These are phyloP conservation scores for Adansonia digitata DNA, from an alignment of 345 rosid genomes.

Conservation along the genomic window DNA sequence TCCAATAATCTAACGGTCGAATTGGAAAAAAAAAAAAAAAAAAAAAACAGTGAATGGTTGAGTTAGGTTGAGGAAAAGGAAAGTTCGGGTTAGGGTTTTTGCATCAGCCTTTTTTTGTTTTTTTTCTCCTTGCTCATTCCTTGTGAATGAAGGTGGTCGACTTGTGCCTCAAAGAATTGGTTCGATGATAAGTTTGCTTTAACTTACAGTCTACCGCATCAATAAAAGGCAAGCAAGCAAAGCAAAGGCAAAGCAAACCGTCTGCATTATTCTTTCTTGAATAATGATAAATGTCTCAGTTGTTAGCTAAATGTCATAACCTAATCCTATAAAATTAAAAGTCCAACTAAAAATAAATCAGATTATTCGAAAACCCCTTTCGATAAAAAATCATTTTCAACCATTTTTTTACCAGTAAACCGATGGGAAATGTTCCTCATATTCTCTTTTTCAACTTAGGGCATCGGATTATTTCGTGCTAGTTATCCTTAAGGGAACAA, in stretches of 20 bases:
- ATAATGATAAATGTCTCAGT: background rate
- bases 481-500: background rate
- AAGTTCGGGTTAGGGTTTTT: slow-evolving; percentile 29
- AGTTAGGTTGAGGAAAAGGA: slow-evolving; percentile 47
- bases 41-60: slow-evolving; percentile 34
- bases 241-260: background rate
- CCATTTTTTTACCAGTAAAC: background rate
- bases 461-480: slow-evolving; percentile 10
- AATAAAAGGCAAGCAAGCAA: slow-evolving; percentile 19
- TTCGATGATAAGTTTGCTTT: slow-evolving; percentile 36
- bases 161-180: slow-evolving; percentile 19
- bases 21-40: slow-evolving; percentile 16
- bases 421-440: slow-evolving; percentile 10
- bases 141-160: slow-evolving; percentile 35
- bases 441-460: background rate
- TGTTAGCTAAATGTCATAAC: background rate
- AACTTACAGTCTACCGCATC: slow-evolving; percentile 46
- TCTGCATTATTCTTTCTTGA: background rate
- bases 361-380: background rate
- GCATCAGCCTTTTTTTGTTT: slow-evolving; percentile 14
- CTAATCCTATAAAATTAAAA: background rate
- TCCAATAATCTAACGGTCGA: slow-evolving; percentile 50
- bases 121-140: slow-evolving; percentile 20
- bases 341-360: background rate
- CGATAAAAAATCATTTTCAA: slow-evolving; percentile 1